Base-by-base conservation (phyloP, 2,329 filamentous ascomycete genomes). In the Nemania abortiva region DNA sequence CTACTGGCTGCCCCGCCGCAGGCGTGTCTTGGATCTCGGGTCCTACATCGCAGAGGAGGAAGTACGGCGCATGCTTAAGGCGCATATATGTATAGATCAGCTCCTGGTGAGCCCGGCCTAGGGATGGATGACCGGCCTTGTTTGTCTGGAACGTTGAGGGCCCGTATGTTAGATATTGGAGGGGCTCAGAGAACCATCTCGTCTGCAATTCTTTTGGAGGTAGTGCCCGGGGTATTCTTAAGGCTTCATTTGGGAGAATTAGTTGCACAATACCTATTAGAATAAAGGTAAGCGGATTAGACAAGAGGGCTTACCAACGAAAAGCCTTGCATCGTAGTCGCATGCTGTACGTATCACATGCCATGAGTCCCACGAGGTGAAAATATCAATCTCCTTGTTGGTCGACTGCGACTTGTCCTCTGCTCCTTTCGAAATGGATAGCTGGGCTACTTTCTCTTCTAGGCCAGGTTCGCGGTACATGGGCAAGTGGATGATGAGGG, bases 291-390 rank as follows among this genome's bases (percentile, higher is more conserved):
- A 20, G 47, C 6, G 22, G 6, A 11, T 1, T 42, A 42, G 42
- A 22, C 13, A 27, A 13, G 42, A 13, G 13, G 18, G 79, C 93
- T 84, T 91, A 97, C 95, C 93, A 81, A 98, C 89, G 76, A 90
- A 91, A 45, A 99, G 85, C 79, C 94, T 89, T 65, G 87, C 82
- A 80, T 91, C 91, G 81, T 99, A 98, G 82, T 91, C 92, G 87
- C 94, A 98, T 66, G 94, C 85, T 62, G 90, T 91, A 62, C 96
- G 88, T 76, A 99, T 92, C 24, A 91, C 86, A 79, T 99, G 91
- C 96, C 96, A 99, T 1, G 92, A 91, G 81, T 98, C 95, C 97
- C 97, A 99, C 2, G 91, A 87, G 62, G 90, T 90, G 80, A 93
- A 96, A 0, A 92, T 80, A 75, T 95, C 91, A 69, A 91, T 83